Evolutionary conservation across 331 rosid genomes (phyloP).

Genomic region (Prunus yedoensis): DNA sequence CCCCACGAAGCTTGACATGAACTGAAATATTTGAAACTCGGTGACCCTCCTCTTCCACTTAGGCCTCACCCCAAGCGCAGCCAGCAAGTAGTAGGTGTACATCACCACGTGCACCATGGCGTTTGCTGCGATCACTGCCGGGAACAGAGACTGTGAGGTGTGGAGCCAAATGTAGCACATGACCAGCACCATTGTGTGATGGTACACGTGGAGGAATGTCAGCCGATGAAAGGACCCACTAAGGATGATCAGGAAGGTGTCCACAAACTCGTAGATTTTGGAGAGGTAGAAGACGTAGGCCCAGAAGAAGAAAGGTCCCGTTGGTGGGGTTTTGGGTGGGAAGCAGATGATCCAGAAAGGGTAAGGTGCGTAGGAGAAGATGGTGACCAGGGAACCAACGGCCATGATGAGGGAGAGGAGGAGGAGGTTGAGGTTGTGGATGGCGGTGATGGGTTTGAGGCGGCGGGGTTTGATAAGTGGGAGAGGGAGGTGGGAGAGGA

Average conservation of each 20-base stretch:
- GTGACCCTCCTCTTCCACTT: constrained; percentile 81
- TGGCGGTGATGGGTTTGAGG: constrained; percentile 50
- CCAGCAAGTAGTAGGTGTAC: constrained; percentile 75
- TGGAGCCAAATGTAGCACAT: constrained; percentile 81
- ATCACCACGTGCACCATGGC: constrained; percentile 72
- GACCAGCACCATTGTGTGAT: constrained; percentile 72
- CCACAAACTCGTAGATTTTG: constrained; percentile 65
- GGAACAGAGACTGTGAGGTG: constrained; percentile 73
- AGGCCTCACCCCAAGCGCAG: constrained; percentile 60
- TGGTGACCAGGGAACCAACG: constrained; percentile 49
- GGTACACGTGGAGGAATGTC: constrained; percentile 92
- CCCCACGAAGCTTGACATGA: constrained; percentile 64
- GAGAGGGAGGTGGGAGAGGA: constrained; percentile 46
- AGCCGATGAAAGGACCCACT: constrained; percentile 56
- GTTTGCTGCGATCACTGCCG: constrained; percentile 67
- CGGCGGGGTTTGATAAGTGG: constrained; percentile 36
- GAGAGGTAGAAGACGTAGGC: constrained; percentile 90
- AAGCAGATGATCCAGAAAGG: constrained; percentile 54
- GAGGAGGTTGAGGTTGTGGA: constrained; percentile 60
- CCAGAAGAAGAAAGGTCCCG: constrained; percentile 92
- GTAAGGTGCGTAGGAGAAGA: constrained; percentile 39
- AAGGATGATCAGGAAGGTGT: constrained; percentile 70
- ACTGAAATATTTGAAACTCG: constrained; percentile 77
- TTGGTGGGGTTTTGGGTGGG: constrained; percentile 54
- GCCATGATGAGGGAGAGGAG: constrained; percentile 65